Percentiles rank a stretch among this genome's conserved stretches.
Evolutionary conservation across 805 yeast species (phyloP).

Genomic region (Schizosaccharomyces osmophilus): DNA sequence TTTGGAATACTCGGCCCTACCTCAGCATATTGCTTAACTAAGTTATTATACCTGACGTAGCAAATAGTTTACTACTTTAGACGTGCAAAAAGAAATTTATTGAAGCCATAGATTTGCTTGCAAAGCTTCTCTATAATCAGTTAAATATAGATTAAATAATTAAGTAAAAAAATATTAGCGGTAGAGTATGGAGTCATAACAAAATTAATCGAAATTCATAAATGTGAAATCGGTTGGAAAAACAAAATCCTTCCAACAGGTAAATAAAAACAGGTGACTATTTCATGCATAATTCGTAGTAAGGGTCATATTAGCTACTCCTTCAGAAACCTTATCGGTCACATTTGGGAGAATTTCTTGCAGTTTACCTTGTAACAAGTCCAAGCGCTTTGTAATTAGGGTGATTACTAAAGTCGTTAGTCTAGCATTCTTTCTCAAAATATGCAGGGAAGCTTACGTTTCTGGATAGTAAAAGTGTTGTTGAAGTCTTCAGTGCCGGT

Average conservation of each 20-base stretch:
- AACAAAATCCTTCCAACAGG: neutral
- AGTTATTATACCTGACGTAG: neutral
- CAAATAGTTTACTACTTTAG: no score
- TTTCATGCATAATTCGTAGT: neutral
- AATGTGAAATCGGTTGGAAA: no score
- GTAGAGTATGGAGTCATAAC: neutral
- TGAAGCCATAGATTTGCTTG: neutral
- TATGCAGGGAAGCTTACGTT: neutral
- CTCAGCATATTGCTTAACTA: neutral
- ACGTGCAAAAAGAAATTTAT: no score
- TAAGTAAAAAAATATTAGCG: neutral
- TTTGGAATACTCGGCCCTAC: slow-evolving; percentile 31
- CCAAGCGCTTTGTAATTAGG: neutral
- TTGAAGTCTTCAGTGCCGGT: neutral
- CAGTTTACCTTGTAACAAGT: neutral
- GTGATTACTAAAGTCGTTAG: neutral
- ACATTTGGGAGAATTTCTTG: neutral
- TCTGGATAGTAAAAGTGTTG: neutral
- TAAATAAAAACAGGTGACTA: neutral
- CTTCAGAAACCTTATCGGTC: neutral
- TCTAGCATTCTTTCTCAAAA: neutral
- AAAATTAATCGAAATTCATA: neutral
- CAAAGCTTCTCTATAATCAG: neutral
- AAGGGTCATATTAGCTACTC: neutral
- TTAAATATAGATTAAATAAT: neutral